Conservation (phyloP, 306 rosid species). For the Ochetophila trinervis region DNA sequence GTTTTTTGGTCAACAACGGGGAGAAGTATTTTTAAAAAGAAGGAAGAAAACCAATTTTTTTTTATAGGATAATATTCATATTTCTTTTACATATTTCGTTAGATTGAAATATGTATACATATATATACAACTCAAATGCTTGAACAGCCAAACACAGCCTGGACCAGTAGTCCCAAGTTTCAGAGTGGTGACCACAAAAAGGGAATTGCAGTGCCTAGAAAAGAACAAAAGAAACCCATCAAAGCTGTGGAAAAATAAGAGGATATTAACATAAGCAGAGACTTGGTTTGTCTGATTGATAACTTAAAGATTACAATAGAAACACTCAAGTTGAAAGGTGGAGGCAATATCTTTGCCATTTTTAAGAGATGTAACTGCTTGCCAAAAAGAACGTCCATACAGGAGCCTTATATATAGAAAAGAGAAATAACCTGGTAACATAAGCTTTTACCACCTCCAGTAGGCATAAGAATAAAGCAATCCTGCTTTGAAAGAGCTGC, state of each 20-base stretch:
- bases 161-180: too few species aligned
- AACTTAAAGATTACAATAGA: not conserved
- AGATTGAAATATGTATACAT: too few species aligned
- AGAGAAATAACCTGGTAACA: constrained; percentile 83
- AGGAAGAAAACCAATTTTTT: too few species aligned
- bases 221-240: too few species aligned
- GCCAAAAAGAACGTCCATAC: constrained; percentile 9
- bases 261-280: not conserved
- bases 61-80: too few species aligned
- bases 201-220: too few species aligned
- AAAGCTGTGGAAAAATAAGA: too few species aligned
- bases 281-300: not conserved
- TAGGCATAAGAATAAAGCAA: constrained; percentile 95
- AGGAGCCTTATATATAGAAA: constrained; percentile 12
- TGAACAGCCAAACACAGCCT: too few species aligned
- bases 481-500: constrained; percentile 69
- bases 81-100: too few species aligned
- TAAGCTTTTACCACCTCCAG: constrained; percentile 97
- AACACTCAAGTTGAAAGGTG: not conserved
- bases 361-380: constrained; percentile 11
- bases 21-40: not conserved
- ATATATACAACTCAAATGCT: too few species aligned
- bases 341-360: not conserved
- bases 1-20: not conserved
- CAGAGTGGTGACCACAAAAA: too few species aligned